Conservation (phyloP, 441 rosid genomes). For the Sinapis alba region DNA sequence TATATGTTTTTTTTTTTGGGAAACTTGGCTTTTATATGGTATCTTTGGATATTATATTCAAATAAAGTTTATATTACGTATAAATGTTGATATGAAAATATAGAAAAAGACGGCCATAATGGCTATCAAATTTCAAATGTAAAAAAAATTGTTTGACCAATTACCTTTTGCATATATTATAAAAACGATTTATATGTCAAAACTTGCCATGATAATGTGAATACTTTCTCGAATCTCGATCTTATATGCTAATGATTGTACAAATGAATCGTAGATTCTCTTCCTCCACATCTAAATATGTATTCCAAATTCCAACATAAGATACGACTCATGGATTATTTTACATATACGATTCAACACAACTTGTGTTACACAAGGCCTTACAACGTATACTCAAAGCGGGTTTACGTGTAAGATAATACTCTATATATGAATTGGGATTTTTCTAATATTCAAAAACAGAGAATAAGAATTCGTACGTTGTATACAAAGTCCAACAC, state of each 20-base stretch:
- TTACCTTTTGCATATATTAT: neutral
- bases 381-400: neutral
- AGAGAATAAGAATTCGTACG: neutral
- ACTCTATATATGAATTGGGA: neutral
- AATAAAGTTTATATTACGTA: neutral
- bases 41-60: too few species aligned
- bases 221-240: neutral
- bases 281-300: slow-evolving; percentile 1
- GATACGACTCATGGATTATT: neutral
- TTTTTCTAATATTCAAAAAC: neutral
- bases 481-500: slow-evolving; percentile 6
- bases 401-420: too few species aligned
- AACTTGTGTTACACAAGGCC: too few species aligned
- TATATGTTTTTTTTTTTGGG: neutral
- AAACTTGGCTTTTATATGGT: neutral
- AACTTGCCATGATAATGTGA: neutral
- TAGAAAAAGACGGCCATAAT: neutral
- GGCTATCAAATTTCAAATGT: neutral
- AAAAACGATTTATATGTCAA: slow-evolving; percentile 2
- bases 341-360: neutral
- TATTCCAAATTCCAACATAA: neutral
- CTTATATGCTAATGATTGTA: slow-evolving; percentile 23
- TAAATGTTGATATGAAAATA: neutral
- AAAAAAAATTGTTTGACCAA: neutral
- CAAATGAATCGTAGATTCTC: neutral